Base-by-base conservation (phyloP, 495 filamentous ascomycete species). In the Penicillium arizonense region DNA sequence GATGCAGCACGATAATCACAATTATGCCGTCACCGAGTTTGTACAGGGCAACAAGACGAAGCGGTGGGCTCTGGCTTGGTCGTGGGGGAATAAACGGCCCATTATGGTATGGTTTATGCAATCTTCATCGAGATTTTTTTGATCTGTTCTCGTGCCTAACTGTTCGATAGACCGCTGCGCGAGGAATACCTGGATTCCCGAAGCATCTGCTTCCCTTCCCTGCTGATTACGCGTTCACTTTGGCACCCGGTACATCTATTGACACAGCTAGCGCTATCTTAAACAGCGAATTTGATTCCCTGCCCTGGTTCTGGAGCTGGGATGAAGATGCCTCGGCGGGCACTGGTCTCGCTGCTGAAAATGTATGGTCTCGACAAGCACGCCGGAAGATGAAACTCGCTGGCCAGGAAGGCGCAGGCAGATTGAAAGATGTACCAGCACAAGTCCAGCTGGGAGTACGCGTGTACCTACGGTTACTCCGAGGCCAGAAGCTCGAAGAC, bases 11-110 rank as follows among this genome's bases (percentile, higher is more conserved):
- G 77, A 72, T 0, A 80, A 92, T 33, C 65, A 76, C 11, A 98
- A 98, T 69, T 97, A 84, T 52, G 93, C 91, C 6, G 83, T 96
- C 3, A 89, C 84, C 0, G 84, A 87, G 56, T 88, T 97, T 49
- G 76, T 89, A 1, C 88, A 94, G 55, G 92, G 91, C 0, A 82
- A 70, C 32, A 85, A 84, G 62, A 98, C 94, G 16, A 82, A 85
- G 42, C 73, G 94, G 16, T 97, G 94, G 94, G 90, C 82, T 8
- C 69, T 97, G 26, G 94, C 79, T 0, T 98, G 94, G 94, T 92
- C 87, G 47, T 97, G 87, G 73, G 74, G 77, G 3, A 78, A 82
- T 44, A 72, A 78, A 57, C 77, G 93, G 45, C 90, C 93, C 23
- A 70, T 69, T 18, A 75, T 80, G 71, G 82, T 83, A 70, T 44